Evolutionary conservation across 768 basidiomycete genomes (phyloP).

Genomic region (Infundibulicybe gibba): DNA sequence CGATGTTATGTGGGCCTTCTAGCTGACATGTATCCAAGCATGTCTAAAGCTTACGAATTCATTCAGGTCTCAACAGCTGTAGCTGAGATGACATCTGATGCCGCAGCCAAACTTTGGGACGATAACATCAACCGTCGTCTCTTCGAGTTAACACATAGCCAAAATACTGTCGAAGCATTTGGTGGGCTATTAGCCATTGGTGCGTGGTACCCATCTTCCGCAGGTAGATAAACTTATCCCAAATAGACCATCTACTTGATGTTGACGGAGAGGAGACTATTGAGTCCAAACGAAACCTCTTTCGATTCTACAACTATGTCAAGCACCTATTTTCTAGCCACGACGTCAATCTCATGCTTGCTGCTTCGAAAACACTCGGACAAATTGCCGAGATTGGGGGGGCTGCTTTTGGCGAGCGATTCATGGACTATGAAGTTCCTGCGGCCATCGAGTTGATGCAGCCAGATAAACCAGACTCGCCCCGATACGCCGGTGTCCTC

Average conservation of each 20-base stretch:
- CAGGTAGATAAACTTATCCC: background rate
- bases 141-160: slow-evolving; percentile 82
- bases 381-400: slow-evolving; percentile 84
- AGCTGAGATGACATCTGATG: slow-evolving; percentile 79
- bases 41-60: slow-evolving; percentile 4
- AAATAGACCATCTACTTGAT: slow-evolving; percentile 67
- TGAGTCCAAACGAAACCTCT: slow-evolving; percentile 76
- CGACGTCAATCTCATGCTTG: slow-evolving; percentile 92
- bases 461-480: slow-evolving; percentile 76
- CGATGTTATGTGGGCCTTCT: slow-evolving; percentile 62
- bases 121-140: slow-evolving; percentile 76
- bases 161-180: slow-evolving; percentile 72
- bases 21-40: background rate
- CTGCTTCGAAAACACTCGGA: slow-evolving; percentile 89
- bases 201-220: slow-evolving; percentile 28
- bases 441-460: slow-evolving; percentile 79
- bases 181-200: slow-evolving; percentile 89
- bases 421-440: slow-evolving; percentile 88
- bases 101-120: slow-evolving; percentile 81
- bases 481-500: slow-evolving; percentile 90
- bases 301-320: slow-evolving; percentile 90
- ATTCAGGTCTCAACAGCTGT: slow-evolving; percentile 67
- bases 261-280: slow-evolving; percentile 78
- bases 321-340: slow-evolving; percentile 87
- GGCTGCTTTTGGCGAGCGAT: slow-evolving; percentile 78